Evolutionary conservation across 1,284 basidiomycete species (phyloP), one percentile per base, ranked within the genome.

Genomic region (Chalciporus sp.): DNA sequence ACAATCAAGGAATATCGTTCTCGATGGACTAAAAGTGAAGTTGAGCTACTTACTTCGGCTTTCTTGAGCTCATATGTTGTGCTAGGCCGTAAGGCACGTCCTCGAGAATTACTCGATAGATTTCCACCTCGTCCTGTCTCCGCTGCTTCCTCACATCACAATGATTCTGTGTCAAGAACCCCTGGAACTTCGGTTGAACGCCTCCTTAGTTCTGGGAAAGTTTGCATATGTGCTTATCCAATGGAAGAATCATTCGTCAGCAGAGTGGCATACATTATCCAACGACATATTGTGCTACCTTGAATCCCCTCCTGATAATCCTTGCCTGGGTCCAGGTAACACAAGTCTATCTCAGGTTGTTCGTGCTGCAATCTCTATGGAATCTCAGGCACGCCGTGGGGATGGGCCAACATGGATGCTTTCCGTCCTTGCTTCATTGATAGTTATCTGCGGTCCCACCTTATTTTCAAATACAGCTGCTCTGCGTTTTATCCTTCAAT

Each of bases 21-120:
- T 69, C 10, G 78, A 85, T 57, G 72, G 75, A 40, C 63, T 84
- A 5, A 77, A 76, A 72, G 80, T 81, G 46, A 41, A 56, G 42
- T 48, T 28, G 8, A 42, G 16, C n/a, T 27, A 8, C 11, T 42
- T 27, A 4, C 26, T 29, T 46, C 31, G 12, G 12, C 41, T 42
- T 28, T 27, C 27, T 43, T 9, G 16, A 19, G 6, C 52, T 61
- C 53, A 58, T 33, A 12, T 43, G 28, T 23, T 20, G 17, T 53
- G 19, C 31, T 40, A 83, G 82, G 73, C 75, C 14, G 58, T 79
- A 14, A 71, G 71, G 39, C 71, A 72, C 46, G 68, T 81, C 23
- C 52, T 81, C 58, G 68, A 60, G 39, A 49, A 52, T 7, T 56
- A 62, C 58, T 73, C 64, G 40, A 68, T 53, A 33, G 52, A 62